Conservation (phyloP, 139 green algal genomes). For the Auxenochlorella pyrenoidosa region DNA sequence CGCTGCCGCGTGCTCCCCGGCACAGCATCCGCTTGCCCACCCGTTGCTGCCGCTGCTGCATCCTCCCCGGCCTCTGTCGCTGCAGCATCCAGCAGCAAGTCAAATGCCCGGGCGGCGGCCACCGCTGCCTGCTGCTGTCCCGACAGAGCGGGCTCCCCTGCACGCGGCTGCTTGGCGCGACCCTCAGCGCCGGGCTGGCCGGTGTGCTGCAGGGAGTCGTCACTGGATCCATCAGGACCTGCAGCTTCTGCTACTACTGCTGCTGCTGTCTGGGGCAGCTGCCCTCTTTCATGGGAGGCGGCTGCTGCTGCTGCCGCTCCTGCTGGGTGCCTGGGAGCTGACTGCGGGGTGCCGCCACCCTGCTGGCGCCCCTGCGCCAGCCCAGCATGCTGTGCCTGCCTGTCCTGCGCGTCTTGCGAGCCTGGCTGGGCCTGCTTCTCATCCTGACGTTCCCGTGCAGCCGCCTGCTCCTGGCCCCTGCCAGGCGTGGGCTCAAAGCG, state of each 20-base stretch:
- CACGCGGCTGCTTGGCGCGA: neutral
- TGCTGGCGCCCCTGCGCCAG: too few relatives aligned
- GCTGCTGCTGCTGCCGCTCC: neutral
- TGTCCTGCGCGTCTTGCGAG: neutral
- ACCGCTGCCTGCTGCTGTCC: neutral
- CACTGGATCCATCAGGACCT: neutral
- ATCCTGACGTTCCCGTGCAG: neutral
- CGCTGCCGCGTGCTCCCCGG: neutral
- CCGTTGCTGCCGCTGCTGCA: neutral
- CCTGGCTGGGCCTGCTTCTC: neutral
- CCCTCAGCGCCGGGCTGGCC: neutral
- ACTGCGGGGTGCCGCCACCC: too few relatives aligned
- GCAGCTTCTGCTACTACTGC: neutral
- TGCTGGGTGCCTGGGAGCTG: neutral
- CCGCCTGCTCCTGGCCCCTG: neutral
- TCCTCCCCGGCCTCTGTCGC: neutral
- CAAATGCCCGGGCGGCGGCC: neutral
- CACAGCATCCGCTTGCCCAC: neutral
- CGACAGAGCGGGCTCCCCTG: neutral
- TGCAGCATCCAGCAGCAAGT: constrained; percentile 15
- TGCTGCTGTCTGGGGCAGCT: too few relatives aligned
- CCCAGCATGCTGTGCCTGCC: neutral
- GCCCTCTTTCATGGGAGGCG: too few relatives aligned
- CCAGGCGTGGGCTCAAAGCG: neutral
- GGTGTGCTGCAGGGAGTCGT: neutral